Base-by-base conservation (phyloP, 2,329 filamentous ascomycete genomes). In the Phaeosphaeria sp. region DNA sequence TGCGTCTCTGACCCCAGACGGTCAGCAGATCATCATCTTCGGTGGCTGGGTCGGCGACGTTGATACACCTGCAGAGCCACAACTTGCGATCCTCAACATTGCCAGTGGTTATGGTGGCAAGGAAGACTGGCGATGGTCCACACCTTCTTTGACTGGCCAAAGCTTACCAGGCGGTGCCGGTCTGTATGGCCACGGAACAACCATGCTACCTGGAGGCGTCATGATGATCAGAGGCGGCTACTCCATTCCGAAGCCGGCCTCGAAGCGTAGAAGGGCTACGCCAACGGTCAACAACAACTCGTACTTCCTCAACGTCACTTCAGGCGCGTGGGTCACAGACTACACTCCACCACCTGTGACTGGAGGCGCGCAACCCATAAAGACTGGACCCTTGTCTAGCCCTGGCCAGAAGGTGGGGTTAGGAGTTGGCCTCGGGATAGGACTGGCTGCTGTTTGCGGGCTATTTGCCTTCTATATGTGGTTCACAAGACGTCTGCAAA, bases 11-110 rank as follows among this genome's bases (percentile, higher is more conserved):
- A 91, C 87, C 25, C 85, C 90, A 51, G 92, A 96, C 70, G 93
- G 93, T 0, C 86, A 81, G 24, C 87, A 85, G n/a, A 81, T 98
- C 8, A 80, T 97, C 42, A 80, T 99, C 1, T 83, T 93, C 58
- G 95, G 95, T 20, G 95, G 95, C 1, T 99, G 95, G 95, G 92
- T 97, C 4, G 94, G 93, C 3, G 88, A 96, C 69, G 83, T 90
- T 0, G 84, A 81, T 8, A 90, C 88, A 30, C 86, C 93, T 1
- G 95, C 95, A 0, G 82, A 88, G 27, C 95, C 95, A 1, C 92
- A 97, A 72, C 81, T 98, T 24, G 91, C 87, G 0, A 78, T 97
- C 2, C 80, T 98, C 2, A 82, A 91, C 56, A 82, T 97, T 56
- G 91, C 89, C 6, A 84, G 89, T 59, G 88, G 88, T 3, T 95